Evolutionary conservation across 768 basidiomycete genomes (phyloP).

Genomic region (Mrakia blollopis): DNA sequence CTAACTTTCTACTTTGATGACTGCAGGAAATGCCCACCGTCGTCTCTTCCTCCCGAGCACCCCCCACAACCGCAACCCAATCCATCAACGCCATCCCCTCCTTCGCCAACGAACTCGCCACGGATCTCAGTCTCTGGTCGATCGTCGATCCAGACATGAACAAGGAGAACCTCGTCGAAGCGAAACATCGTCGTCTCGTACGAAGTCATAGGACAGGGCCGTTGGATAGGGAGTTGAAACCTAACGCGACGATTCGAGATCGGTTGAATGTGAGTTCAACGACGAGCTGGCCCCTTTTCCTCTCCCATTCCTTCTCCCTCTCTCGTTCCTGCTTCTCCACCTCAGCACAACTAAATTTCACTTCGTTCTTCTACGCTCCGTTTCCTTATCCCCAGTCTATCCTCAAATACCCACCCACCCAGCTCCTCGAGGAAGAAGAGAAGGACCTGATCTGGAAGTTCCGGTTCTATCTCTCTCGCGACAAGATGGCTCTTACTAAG

Average conservation of each 20-base stretch:
- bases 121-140: slow-evolving; percentile 73
- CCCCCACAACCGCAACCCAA: slow-evolving; percentile 35
- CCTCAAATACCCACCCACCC: slow-evolving; percentile 84
- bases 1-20: too few species aligned
- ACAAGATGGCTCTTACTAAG: slow-evolving; percentile 86
- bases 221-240: slow-evolving; percentile 90
- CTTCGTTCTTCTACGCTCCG: too few species aligned
- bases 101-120: slow-evolving; percentile 30
- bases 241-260: slow-evolving; percentile 91
- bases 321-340: neutral
- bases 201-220: slow-evolving; percentile 93
- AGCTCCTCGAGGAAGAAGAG: slow-evolving; percentile 77
- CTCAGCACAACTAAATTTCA: too few species aligned
- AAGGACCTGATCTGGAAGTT: slow-evolving; percentile 98
- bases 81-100: slow-evolving; percentile 38
- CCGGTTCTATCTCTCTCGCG: slow-evolving; percentile 89
- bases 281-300: neutral
- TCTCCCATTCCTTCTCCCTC: neutral
- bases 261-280: slow-evolving; percentile 73
- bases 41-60: neutral
- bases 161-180: slow-evolving; percentile 93
- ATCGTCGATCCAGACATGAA: slow-evolving; percentile 84
- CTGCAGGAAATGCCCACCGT: slow-evolving; percentile 18
- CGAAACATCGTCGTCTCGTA: slow-evolving; percentile 89
- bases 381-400: slow-evolving; percentile 57